Conservation (phyloP, 73 alveolate genomes). For the Symbiodinium pilosum region DNA sequence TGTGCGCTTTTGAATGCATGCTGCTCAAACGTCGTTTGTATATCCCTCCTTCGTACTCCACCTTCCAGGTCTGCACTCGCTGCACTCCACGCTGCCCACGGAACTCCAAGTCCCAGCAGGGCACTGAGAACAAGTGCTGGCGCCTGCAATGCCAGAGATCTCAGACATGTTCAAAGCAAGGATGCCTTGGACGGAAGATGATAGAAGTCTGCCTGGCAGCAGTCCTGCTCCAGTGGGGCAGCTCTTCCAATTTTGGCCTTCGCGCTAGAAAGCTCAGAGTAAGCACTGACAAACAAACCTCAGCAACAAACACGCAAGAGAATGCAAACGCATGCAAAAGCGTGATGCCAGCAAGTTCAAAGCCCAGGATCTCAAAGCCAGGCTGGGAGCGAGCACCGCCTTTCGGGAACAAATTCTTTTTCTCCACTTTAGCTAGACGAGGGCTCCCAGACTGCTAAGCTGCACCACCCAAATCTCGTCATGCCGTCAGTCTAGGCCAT, state of each 20-base stretch:
- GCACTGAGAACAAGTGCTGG: slow-evolving; percentile 39
- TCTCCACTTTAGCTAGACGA: neutral
- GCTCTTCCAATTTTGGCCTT: neutral
- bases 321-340: too few species aligned
- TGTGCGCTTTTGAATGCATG: neutral
- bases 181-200: neutral
- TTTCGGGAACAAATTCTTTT: neutral
- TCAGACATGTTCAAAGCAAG: neutral
- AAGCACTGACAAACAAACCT: too few species aligned
- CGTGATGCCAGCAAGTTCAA: neutral
- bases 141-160: slow-evolving; percentile 3
- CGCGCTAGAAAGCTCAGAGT: too few species aligned
- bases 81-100: neutral
- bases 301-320: too few species aligned
- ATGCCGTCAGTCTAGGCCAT: too few species aligned
- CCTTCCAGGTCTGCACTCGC: slow-evolving; percentile 21
- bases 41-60: slow-evolving; percentile 47
- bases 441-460: neutral
- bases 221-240: neutral
- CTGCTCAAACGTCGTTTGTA: neutral
- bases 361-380: neutral
- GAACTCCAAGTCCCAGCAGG: slow-evolving; percentile 54
- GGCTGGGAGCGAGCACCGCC: neutral
- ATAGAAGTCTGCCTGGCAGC: too few species aligned
- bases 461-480: too few species aligned